Percentiles rank a stretch among this genome's conserved stretches.
phyloP scores from a whole-genome alignment of 306 rosid genomes.

The Quillaja saponaria region DNA sequence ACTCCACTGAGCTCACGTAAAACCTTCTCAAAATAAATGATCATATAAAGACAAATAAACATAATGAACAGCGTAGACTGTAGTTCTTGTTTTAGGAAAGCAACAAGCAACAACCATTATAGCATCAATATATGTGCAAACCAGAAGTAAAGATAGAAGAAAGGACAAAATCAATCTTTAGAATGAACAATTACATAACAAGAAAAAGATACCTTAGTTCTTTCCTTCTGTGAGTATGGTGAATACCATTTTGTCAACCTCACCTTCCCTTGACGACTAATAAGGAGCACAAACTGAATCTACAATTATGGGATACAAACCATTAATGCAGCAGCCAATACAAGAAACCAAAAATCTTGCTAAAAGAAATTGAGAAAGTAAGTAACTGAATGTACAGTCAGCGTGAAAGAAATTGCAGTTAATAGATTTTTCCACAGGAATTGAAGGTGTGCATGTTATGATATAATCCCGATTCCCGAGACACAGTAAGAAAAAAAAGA shows the following conservation, averaged over 20 bases:
- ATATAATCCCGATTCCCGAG: no score
- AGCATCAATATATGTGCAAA: no score
- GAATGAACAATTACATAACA: no score
- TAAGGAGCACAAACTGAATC: slow-evolving; percentile 94
- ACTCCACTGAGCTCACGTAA: slow-evolving; percentile 70
- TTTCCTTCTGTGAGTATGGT: slow-evolving; percentile 90
- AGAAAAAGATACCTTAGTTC: slow-evolving; percentile 66
- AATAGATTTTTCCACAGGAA: not conserved
- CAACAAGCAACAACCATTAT: no score
- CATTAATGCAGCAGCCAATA: slow-evolving; percentile 9
- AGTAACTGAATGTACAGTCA: not conserved
- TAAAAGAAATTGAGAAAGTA: not conserved
- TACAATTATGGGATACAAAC: slow-evolving; percentile 12
- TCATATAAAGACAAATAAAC: not conserved
- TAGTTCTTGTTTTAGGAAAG: no score
- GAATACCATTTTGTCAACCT: slow-evolving; percentile 97
- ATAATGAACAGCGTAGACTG: no score
- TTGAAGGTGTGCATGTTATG: not conserved
- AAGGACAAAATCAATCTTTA: no score
- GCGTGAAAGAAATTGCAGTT: not conserved
- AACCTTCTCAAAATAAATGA: slow-evolving; percentile 25
- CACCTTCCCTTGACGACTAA: slow-evolving; percentile 96
- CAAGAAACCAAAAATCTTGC: not conserved
- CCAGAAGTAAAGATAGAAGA: no score
- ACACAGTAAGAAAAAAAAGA: no score